Base-by-base conservation (phyloP, 2,329 filamentous ascomycete species). In the Aureobasidium sp. region DNA sequence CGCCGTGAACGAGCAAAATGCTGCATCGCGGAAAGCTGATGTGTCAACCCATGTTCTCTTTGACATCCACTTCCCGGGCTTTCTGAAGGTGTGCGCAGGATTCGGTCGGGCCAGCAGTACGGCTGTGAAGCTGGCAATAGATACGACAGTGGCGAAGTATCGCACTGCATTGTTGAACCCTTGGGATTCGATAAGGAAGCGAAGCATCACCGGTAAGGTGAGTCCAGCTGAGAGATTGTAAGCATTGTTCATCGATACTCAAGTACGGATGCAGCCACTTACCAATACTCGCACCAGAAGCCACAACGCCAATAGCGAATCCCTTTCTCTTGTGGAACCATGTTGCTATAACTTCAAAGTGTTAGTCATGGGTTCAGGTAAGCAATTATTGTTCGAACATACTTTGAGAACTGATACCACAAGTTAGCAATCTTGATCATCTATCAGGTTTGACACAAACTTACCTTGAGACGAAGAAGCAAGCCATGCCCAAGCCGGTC, bases 401-500 rank as follows among this genome's bases (percentile, higher is more conserved):
- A 79, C 77, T 73, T 70, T 80, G 78, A 29, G 78, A 80, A 64
- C 78, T 79, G 27, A 16, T 36, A 15, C 3, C 7, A 6, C 16
- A 29, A 62, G 42, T 54, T 7, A 37, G 37, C 36, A 30, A 15
- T 13, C 1, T 27, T 10, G n/a, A 36, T 25, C 16, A 27, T 34
- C 5, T 29, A 32, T 34, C 10, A 34, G 3, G 13, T 2, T 36
- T 30, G n/a, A 30, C n/a, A 21, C 13, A 7, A n/a, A 39, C 55
- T 29, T 59, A 64, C 59, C 63, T 64, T 29, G 75, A 75, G 3
- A 81, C 79, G 65, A 81, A 81, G 68, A 79, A 80, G 65, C 78
- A 80, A n/a, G 77, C 74, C 78, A 81, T 81, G 11, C 79, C 79
- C 10, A 80, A 62, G 5, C 78, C 77, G 29, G 73, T 73, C 41